Evolutionary conservation across 2,329 filamentous ascomycete species (phyloP).

Genomic region (Paramyrothecium roridum): DNA sequence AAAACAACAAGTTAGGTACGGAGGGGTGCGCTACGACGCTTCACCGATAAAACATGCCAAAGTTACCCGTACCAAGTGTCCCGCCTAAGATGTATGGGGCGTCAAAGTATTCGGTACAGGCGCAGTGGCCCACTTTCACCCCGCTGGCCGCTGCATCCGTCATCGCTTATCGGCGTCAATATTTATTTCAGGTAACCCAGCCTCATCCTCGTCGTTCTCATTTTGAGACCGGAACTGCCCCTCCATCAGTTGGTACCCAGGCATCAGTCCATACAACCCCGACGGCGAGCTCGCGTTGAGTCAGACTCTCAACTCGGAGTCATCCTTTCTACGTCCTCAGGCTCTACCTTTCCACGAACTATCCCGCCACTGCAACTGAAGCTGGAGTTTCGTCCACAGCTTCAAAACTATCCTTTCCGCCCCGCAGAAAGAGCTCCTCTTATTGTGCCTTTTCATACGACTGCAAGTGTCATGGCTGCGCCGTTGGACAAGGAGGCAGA

Average conservation of each 20-base stretch:
- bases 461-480: constrained; percentile 34
- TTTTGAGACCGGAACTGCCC: not conserved
- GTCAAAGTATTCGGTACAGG: not conserved
- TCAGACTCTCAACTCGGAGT: no score
- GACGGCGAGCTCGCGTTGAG: no score
- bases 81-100: not conserved
- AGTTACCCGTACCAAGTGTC: not conserved
- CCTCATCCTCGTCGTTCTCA: not conserved
- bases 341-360: no score
- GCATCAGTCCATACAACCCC: not conserved
- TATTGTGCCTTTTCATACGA: no score
- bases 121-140: not conserved
- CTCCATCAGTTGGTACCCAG: not conserved
- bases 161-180: not conserved
- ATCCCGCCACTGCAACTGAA: not conserved
- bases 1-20: not conserved
- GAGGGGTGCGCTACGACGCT: no score
- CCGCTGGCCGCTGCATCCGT: not conserved
- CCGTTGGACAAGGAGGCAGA: constrained; percentile 33
- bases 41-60: not conserved
- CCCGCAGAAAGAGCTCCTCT: not conserved
- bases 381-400: not conserved
- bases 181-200: not conserved
- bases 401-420: not conserved
- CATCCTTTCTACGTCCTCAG: no score